These are phyloP conservation scores for Rickenella mellea DNA, from an alignment of 768 basidiomycete genomes.

Conservation along the genomic window DNA sequence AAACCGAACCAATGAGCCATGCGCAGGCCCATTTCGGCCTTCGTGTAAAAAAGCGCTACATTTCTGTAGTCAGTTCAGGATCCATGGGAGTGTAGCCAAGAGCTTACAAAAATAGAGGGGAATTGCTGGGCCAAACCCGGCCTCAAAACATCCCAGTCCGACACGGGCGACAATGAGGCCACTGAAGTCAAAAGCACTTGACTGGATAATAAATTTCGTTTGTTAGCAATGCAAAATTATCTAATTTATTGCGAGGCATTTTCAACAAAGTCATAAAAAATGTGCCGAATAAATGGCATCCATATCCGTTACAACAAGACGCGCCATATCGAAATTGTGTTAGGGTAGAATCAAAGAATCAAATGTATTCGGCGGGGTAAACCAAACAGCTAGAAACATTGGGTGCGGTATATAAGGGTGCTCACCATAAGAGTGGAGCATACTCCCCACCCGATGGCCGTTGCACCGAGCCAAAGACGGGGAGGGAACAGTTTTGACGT, in stretches of 20 bases:
- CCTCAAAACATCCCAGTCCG: conserved; percentile 68
- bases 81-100: not conserved
- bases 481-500: conserved; percentile 62
- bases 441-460: conserved; percentile 69
- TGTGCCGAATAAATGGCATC: not conserved
- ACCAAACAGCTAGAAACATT: not conserved
- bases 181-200: conserved; percentile 50
- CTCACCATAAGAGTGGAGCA: conserved; percentile 63
- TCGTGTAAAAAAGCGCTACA: conserved; percentile 71
- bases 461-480: conserved; percentile 52
- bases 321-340: too few relatives aligned
- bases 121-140: conserved; percentile 69
- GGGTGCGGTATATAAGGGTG: not conserved
- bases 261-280: too few relatives aligned
- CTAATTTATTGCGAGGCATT: too few relatives aligned
- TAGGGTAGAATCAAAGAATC: too few relatives aligned
- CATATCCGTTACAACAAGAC: too few relatives aligned
- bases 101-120: conserved; percentile 68
- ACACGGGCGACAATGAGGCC: conserved; percentile 51
- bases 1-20: conserved; percentile 82
- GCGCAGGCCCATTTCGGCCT: conserved; percentile 60
- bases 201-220: too few relatives aligned
- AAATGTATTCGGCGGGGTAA: too few relatives aligned
- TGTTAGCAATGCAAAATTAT: too few relatives aligned
- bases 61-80: not conserved